Base-by-base conservation (phyloP, 352 stramenopile species). In the Phytophthora chlamydospora region DNA sequence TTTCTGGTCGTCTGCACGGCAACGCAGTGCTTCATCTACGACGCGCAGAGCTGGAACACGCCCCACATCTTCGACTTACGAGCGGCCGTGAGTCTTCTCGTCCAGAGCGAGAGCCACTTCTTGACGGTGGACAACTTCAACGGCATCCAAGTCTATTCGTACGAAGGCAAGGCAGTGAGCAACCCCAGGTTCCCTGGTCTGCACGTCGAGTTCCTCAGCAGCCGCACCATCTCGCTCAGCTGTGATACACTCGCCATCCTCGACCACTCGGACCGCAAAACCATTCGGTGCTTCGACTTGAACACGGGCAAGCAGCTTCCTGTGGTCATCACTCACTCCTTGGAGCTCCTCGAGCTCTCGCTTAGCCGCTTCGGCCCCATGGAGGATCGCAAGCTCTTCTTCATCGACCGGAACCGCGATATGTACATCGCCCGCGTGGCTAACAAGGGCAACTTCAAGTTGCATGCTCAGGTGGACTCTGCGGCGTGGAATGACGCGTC, bases 1-100 rank as follows among this genome's bases (percentile, higher is more conserved):
- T 92, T 98, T 50, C 73, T 98, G 12, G 80, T 98, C 49, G 95
- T 98, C 5, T 94, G 86, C 44, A 98, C 91, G 3, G 80, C 87
- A 16, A 98, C 88, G 35, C 89, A 98, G 62, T 96, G 90, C 63
- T 98, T 95, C 73, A 90, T 98, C 39, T 98, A 98, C 75, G 85
- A 84, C 39, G 82, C 84, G 27, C 63, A 88, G 58, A 98, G 96
- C 78, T 97, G 85, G 82, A 97, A 97, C 63, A 98, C 91, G 14
- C 92, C 93, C 1, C 88, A 97, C 58, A 97, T 97, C 42, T 93
- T 98, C 48, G 93, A 98, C 57, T 62, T 98, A 43, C 84, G 85
- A 31, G 83, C 88, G 19, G 84, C 85, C 21, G 76, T 96, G 11
- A 95, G 85, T 46, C 66, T 98, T 11, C 88, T 98, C 39, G 73